Conservation (phyloP, 495 filamentous ascomycete genomes). For the Neurospora tetraspora region DNA sequence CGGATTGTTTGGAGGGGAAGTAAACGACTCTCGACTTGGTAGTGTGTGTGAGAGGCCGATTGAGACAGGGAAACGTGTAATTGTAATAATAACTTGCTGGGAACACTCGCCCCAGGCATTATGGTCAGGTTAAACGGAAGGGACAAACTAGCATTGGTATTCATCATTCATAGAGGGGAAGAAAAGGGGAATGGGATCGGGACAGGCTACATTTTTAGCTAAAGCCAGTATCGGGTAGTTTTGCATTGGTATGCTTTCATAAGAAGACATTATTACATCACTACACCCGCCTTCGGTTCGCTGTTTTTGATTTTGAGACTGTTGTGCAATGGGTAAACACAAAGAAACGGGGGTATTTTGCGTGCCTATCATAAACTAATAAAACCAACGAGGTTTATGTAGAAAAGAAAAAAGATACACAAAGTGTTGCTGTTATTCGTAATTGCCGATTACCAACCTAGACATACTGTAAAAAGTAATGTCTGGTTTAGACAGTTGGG, state of each 20-base stretch:
- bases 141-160: neutral
- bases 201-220: neutral
- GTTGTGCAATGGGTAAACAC: neutral
- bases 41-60: neutral
- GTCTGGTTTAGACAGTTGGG: neutral
- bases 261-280: neutral
- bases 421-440: neutral
- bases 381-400: neutral
- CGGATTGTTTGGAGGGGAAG: conserved; percentile 27
- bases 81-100: neutral
- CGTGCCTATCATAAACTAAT: neutral
- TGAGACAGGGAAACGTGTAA: neutral
- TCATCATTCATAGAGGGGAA: neutral
- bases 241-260: neutral
- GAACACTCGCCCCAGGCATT: neutral
- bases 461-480: neutral
- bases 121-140: neutral
- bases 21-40: neutral
- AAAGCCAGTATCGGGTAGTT: neutral
- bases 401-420: neutral
- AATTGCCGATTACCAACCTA: neutral
- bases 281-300: no score
- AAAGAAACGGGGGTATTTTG: neutral
- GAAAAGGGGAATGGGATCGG: neutral
- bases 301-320: no score